Evolutionary conservation across 331 rosid species (phyloP).

Genomic region (Saraca asoca): DNA sequence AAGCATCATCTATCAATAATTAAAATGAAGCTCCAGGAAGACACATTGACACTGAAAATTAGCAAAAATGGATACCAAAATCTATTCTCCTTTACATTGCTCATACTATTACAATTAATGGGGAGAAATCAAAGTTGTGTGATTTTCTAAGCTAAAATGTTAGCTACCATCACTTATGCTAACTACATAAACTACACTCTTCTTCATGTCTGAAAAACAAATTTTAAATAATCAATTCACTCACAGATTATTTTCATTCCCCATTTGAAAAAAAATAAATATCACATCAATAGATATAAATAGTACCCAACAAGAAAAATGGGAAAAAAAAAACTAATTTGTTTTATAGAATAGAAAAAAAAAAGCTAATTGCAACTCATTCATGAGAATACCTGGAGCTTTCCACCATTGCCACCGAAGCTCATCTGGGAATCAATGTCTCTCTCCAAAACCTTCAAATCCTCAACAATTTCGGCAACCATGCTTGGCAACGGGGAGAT

Average conservation of each 20-base stretch:
- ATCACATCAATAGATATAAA: not conserved
- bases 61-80: no score
- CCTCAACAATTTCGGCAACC: constrained; percentile 62
- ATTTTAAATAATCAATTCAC: not conserved
- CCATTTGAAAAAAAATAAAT: not conserved
- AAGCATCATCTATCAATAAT: no score
- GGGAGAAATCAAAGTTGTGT: no score
- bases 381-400: constrained; percentile 54
- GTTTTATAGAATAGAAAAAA: no score
- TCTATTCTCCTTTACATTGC: no score
- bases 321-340: not conserved
- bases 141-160: no score
- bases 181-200: no score
- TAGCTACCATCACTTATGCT: no score
- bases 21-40: not conserved
- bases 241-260: not conserved
- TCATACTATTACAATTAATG: no score
- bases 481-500: constrained; percentile 62
- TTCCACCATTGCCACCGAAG: constrained; percentile 85
- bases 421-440: constrained; percentile 59
- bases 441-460: constrained; percentile 65
- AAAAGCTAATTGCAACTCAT: not conserved
- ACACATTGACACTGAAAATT: no score
- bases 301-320: not conserved
- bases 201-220: not conserved